These are phyloP conservation scores for Coprinellus micaceus DNA, from an alignment of 768 basidiomycete genomes.

Conservation along the genomic window DNA sequence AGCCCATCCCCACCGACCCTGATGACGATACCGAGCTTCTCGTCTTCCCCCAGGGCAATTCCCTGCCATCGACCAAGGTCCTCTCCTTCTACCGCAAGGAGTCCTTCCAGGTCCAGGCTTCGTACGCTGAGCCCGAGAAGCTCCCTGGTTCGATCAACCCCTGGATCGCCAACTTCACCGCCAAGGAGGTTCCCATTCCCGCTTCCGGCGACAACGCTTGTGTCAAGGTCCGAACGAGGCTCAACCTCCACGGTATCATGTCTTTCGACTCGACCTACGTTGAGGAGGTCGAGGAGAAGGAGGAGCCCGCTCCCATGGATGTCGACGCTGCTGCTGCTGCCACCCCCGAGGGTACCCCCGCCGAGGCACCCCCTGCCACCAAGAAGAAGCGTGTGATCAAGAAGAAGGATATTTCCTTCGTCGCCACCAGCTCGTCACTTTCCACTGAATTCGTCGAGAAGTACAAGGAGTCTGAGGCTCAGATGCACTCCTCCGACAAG, in stretches of 20 bases:
- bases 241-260: slow-evolving; percentile 84
- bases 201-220: slow-evolving; percentile 69
- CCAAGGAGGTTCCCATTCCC: slow-evolving; percentile 72
- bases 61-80: slow-evolving; percentile 90
- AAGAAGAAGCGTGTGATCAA: slow-evolving; percentile 86
- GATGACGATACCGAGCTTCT: slow-evolving; percentile 90
- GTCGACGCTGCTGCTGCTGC: slow-evolving; percentile 43
- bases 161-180: slow-evolving; percentile 77
- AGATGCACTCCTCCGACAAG: slow-evolving; percentile 90
- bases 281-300: slow-evolving; percentile 79
- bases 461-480: slow-evolving; percentile 75
- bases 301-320: slow-evolving; percentile 68
- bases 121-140: slow-evolving; percentile 66
- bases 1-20: slow-evolving; percentile 63
- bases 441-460: slow-evolving; percentile 61
- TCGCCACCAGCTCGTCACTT: slow-evolving; percentile 60
- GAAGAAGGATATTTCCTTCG: slow-evolving; percentile 80
- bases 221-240: slow-evolving; percentile 87
- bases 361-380: slow-evolving; percentile 39
- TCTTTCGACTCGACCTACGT: slow-evolving; percentile 84
- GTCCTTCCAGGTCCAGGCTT: slow-evolving; percentile 83
- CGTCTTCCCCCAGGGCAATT: slow-evolving; percentile 85
- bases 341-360: slow-evolving; percentile 22
- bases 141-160: slow-evolving; percentile 83
- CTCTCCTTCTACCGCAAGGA: slow-evolving; percentile 91